A percentile compares a stretch with the other conserved stretches of the same genome.
Conservation (phyloP, 495 filamentous ascomycete genomes). For the Hypoxylon crocopeplum region DNA sequence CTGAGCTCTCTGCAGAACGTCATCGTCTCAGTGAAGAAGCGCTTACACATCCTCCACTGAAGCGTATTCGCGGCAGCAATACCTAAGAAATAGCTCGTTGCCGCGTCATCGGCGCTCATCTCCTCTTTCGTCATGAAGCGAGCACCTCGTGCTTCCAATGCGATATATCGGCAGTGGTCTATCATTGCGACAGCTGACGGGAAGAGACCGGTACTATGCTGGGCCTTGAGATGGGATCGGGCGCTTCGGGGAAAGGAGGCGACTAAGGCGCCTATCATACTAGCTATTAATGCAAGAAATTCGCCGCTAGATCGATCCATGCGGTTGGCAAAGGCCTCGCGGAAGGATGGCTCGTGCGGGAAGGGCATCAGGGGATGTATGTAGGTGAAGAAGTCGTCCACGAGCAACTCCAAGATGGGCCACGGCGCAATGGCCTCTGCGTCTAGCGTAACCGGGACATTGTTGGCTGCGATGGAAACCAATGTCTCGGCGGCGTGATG, state of each 20-base stretch:
- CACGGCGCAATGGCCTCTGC: constrained; percentile 80
- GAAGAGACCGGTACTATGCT: constrained; percentile 61
- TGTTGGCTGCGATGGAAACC: constrained; percentile 46
- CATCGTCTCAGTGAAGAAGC: constrained; percentile 77
- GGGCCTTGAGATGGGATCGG: constrained; percentile 70
- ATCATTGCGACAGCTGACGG: constrained; percentile 76
- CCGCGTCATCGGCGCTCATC: constrained; percentile 78
- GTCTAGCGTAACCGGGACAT: constrained; percentile 46
- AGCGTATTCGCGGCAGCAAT: constrained; percentile 73
- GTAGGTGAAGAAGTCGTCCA: constrained; percentile 91
- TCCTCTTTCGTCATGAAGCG: constrained; percentile 69
- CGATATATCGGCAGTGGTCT: constrained; percentile 74
- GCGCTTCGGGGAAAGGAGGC: constrained; percentile 85
- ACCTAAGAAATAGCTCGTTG: constrained; percentile 83
- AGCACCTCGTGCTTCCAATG: constrained; percentile 71
- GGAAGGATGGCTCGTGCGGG: constrained; percentile 86
- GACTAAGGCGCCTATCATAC: constrained; percentile 79
- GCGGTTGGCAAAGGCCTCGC: constrained; percentile 69
- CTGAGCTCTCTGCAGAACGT: constrained; percentile 73
- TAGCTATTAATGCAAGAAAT: constrained; percentile 79
- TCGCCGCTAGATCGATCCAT: constrained; percentile 71
- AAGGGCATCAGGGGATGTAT: constrained; percentile 87
- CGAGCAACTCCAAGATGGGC: constrained; percentile 67
- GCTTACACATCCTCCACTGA: constrained; percentile 67
- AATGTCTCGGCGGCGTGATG: constrained; percentile 60